Base-by-base conservation (phyloP, 768 basidiomycete species). In the Agrocybe praecox region DNA sequence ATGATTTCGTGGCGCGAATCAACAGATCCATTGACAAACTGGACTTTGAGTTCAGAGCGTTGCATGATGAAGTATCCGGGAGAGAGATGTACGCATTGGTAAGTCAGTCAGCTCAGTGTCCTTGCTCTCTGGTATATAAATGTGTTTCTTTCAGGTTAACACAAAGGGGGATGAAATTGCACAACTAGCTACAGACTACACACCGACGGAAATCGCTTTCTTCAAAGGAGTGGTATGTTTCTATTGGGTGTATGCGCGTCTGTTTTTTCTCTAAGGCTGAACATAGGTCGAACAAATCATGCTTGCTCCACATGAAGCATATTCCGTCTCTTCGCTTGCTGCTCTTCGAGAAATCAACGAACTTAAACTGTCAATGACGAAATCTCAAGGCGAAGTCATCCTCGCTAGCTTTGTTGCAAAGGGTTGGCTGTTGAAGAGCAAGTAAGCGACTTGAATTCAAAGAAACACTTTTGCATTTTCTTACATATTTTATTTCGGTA, bases 241-340 rank as follows among this genome's bases (percentile, higher is more conserved):
- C 29, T 3, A 11, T 47, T n/a, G 15, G 19, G 23, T 23, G 23
- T 42, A 44, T 46, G 18, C 29, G 18, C 24, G 49, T 51, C 18
- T 36, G 34, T 45, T 14, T 3, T 22, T 8, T 24, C 5, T 44
- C 49, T 36, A 19, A 24, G 17, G 21, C 46, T 55, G 40, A 24
- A 29, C n/a, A 2, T 62, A 96, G 94, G 80, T 96, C 40, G 90
- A 94, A 65, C 88, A 90, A 72, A 94, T 96, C 63, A 89, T 95
- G 82, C 77, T 88, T 17, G 90, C 93, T 7, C 85, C 90, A 6
- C 79, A 80, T 42, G 84, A 88, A 65, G 75, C 88, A 0, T 96
- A 80, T 68, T 93, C 87, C 17, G 80, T 93, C 11, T 88, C 90
- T 0, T 92, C 91, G 5, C 72, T 91, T 22, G 87, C 85, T 2